Evolutionary conservation across 169 alveolate genomes (phyloP), one percentile per base, ranked within the genome.

Genomic region (Fabrea salina): DNA sequence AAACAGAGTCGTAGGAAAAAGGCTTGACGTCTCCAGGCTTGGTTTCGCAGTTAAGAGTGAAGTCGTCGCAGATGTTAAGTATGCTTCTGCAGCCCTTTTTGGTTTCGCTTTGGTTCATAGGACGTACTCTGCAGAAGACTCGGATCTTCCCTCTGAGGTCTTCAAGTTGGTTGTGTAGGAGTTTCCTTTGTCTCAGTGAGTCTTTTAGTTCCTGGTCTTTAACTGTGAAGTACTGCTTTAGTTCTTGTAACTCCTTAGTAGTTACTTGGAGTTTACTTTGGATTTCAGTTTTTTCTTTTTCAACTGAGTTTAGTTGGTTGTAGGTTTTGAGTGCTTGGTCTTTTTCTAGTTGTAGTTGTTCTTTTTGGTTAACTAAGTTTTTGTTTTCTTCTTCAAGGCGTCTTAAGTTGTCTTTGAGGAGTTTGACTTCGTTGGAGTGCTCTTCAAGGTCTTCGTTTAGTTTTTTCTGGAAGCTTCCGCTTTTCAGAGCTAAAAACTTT

Each of bases 131-230:
- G 79, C 96, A 93, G 58, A 86, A 91, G 30, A 94, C 97, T 78
- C 96, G 72, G 30, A 94, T 88, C 74, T 94, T 92, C 2, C 97
- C 97, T 64, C 92, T 92, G 86, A 92, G 83, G 51, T 90, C 96
- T 81, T 92, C 95, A 5, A 89, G 51, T 13, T 83, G 70, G 61
- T 86, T 86, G 72, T 80, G 82, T 57, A 70, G 58, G 22, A 76
- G 54, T 68, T 82, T 83, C 19, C 88, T 74, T 56, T 74, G 81
- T 5, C n/a, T 70, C n/a, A 47, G 13, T 30, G 54, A 16, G 22
- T 70, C 79, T 43, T 70, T 70, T 25, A 70, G 32, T 43, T 70
- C 79, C 22, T 66, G 58, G 32, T 39, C 30, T 37, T 32, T 32
- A 39, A 22, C 22, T 11, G 16, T 33, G 19, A 22, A 33, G 41